Percentiles rank a stretch among this genome's conserved stretches.
Conservation (phyloP, 805 yeast genomes). For the Sugiyamaella qingdaonensis region DNA sequence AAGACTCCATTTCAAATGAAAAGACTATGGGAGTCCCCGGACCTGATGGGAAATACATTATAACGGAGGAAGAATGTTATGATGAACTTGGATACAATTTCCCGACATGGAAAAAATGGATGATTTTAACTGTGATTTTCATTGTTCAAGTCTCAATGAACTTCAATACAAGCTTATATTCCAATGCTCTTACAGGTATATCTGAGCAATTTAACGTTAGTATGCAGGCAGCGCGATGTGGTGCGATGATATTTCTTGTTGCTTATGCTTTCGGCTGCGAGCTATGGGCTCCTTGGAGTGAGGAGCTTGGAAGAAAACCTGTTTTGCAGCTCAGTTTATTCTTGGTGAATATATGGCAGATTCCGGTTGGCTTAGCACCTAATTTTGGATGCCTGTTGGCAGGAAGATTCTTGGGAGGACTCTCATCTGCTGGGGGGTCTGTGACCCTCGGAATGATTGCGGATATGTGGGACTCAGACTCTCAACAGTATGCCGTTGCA, state of each 20-base stretch:
- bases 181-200: conserved; percentile 39
- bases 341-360: conserved; percentile 42
- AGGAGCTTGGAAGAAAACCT: conserved; percentile 48
- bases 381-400: conserved; percentile 38
- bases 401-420: conserved; percentile 45
- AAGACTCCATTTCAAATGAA: background rate
- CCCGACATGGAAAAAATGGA: conserved; percentile 36
- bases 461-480: conserved; percentile 42
- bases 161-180: conserved; percentile 38
- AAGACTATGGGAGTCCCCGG: conserved; percentile 4
- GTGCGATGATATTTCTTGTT: conserved; percentile 47
- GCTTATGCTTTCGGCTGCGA: conserved; percentile 57
- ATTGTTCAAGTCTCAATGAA: conserved; percentile 41
- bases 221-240: conserved; percentile 44
- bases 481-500: conserved; percentile 46
- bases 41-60: conserved; percentile 12
- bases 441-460: conserved; percentile 53
- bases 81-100: conserved; percentile 36
- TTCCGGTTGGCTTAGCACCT: conserved; percentile 41
- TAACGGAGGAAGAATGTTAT: conserved; percentile 35
- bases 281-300: conserved; percentile 50
- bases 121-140: conserved; percentile 36
- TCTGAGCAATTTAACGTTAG: conserved; percentile 42
- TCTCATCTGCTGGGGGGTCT: conserved; percentile 51
- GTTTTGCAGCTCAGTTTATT: conserved; percentile 44